These are phyloP conservation scores for Medicago truncatula DNA, from an alignment of 306 rosid species.

Conservation along the genomic window DNA sequence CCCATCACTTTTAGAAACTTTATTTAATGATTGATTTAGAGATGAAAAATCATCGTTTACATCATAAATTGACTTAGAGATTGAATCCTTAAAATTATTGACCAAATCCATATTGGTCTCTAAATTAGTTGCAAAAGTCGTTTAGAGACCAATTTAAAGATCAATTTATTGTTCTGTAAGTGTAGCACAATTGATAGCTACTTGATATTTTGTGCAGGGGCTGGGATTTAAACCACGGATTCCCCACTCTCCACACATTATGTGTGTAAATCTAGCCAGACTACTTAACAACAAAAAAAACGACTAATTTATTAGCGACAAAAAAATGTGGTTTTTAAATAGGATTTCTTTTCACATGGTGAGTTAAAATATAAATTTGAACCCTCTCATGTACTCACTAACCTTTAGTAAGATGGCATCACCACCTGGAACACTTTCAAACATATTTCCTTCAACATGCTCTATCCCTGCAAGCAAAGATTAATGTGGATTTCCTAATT, in stretches of 20 bases:
- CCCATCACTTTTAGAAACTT: neutral
- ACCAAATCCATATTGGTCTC: neutral
- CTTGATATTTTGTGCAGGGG: no score
- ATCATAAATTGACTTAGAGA: neutral
- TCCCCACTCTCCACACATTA: no score
- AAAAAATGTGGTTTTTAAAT: neutral
- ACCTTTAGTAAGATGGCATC: conserved; percentile 41
- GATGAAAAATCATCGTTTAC: neutral
- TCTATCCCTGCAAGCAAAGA: conserved; percentile 26
- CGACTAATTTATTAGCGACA: neutral
- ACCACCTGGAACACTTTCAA: conserved; percentile 37
- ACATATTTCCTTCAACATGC: conserved; percentile 38
- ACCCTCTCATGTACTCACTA: neutral
- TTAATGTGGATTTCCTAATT: neutral
- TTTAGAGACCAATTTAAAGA: neutral
- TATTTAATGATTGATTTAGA: neutral
- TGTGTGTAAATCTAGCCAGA: no score
- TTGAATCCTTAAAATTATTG: neutral
- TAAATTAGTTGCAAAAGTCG: neutral
- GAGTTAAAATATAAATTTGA: neutral
- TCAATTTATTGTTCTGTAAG: neutral
- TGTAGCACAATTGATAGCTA: no score
- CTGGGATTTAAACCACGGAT: no score
- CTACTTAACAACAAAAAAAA: no score
- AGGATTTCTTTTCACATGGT: neutral